Evolutionary conservation across 2,329 filamentous ascomycete species (phyloP), one percentile per base, ranked within the genome.

Genomic region (Pseudocercospora vitis): DNA sequence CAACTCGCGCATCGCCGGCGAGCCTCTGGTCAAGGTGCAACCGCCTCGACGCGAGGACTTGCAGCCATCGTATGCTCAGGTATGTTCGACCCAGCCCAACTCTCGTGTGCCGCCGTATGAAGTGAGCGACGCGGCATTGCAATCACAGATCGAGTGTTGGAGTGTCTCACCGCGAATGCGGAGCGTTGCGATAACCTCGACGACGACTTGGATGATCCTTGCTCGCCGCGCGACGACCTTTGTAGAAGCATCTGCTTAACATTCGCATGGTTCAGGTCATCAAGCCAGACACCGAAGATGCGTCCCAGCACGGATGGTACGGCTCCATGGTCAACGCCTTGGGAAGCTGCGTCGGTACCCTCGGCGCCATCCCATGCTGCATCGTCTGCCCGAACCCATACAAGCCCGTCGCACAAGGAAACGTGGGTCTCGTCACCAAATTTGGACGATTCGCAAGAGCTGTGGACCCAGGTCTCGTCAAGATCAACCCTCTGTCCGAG

Each of bases 401-500:
- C 53, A 59, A 58, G 49, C 58, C 60, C 8, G 92, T 99, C 55
- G 78, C 82, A 52, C 94, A 97, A 76, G 94, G 94, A 65, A 91
- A 96, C 64, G 94, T 99, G 45, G 94, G 94, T 57, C 81, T 99
- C 39, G 87, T 99, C 70, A 96, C 91, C 68, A 95, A 92, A 74
- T 99, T 99, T 63, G 94, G 94, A 64, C 81, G 86, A 61, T 97
- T 99, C 76, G 89, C 95, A 74, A 88, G 91, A 73, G 91, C 94
- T 8, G 92, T 97, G 62, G 94, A 99, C 72, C 94, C 94, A 2
- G 94, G 94, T 71, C 85, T 99, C 26, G 90, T 97, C 73, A 95
- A 95, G 79, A 86, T 99, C 79, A 99, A 99, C 77, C 92, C 92
- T 2, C 84, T 97, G 50, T 92, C 88, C 66, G 94, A 99, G 79